Base-by-base conservation (phyloP, 2,329 filamentous ascomycete species). In the Fonsecaea pedrosoi region DNA sequence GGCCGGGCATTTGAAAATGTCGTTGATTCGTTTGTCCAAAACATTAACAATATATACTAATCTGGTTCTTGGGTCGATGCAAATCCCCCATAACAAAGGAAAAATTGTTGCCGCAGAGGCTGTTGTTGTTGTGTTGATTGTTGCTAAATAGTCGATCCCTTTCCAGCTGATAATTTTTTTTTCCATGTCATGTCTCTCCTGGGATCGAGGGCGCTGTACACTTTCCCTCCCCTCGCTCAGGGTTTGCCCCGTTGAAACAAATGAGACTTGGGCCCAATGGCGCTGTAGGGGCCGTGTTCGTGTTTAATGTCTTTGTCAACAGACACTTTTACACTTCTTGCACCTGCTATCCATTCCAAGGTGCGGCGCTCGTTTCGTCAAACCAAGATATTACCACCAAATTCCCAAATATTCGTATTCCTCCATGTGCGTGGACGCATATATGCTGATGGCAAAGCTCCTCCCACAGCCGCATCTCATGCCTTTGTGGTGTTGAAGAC, bases 401-500 rank as follows among this genome's bases (percentile, higher is more conserved):
- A 5, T 2, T 1, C 10, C 42, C 30, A 32, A 32, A 48, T 4
- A n/a, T 21, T 21, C 42, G 1, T 48, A 3, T 21, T 48, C 7
- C 10, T 21, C n/a, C 7, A 3, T 10, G n/a, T 0, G 2, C 7
- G 21, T 48, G 8, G 7, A 21, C 21, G n/a, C 42, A 48, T 21
- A 21, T 21, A 13, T 12, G 37, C 42, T 48, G 2, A 35, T 35
- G 32, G 10, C 30, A 3, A 38, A 15, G 3, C 15, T n/a, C 38
- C 12, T 40, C 38, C 38, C 38, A 40, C 38, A 40, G 38, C 32
- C 40, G 15, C 12, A 40, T 35, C 48, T 60, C 21, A 62, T n/a
- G 18, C 59, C 21, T 62, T 54, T 0, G 58, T 60, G 8, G 55
- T 32, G 25, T 65, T 65, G 37, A 66, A 66, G 18, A 53, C 48